These are phyloP conservation scores for Zygosaccharomyces pseudorouxii DNA, from an alignment of 805 yeast species.

Conservation along the genomic window DNA sequence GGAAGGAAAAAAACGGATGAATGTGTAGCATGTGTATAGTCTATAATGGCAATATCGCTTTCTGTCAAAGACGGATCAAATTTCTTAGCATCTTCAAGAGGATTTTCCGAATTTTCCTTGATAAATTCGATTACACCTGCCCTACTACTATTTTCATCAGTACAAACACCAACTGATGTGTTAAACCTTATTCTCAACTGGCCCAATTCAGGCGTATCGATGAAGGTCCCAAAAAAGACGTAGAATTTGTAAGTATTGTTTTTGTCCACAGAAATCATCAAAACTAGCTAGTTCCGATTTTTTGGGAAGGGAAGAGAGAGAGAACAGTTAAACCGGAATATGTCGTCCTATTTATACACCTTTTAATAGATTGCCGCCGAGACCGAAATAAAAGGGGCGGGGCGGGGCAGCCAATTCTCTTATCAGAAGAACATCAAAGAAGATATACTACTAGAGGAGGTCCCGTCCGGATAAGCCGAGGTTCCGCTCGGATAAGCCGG, in stretches of 20 bases:
- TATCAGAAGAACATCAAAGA: not conserved
- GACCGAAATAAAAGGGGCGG: not conserved
- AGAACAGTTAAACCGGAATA: not conserved
- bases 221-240: slow-evolving; percentile 63
- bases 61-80: slow-evolving; percentile 16
- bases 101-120: slow-evolving; percentile 23
- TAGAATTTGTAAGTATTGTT: slow-evolving; percentile 18
- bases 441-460: not conserved
- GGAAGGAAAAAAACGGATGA: slow-evolving; percentile 61
- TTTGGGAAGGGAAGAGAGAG: not conserved
- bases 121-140: slow-evolving; percentile 44
- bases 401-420: not conserved
- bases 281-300: not conserved
- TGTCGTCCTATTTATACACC: not conserved
- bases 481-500: not conserved
- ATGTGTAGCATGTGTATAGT: slow-evolving; percentile 10
- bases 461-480: slow-evolving; percentile 3
- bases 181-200: slow-evolving; percentile 50
- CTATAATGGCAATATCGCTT: slow-evolving; percentile 29
- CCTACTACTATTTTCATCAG: slow-evolving; percentile 23
- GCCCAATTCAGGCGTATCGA: slow-evolving; percentile 64
- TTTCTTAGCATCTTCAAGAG: slow-evolving; percentile 27
- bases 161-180: slow-evolving; percentile 57
- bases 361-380: slow-evolving; percentile 3
- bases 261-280: slow-evolving; percentile 6